phyloP scores from a whole-genome alignment of 768 basidiomycete genomes.

The Suillus sp. region DNA sequence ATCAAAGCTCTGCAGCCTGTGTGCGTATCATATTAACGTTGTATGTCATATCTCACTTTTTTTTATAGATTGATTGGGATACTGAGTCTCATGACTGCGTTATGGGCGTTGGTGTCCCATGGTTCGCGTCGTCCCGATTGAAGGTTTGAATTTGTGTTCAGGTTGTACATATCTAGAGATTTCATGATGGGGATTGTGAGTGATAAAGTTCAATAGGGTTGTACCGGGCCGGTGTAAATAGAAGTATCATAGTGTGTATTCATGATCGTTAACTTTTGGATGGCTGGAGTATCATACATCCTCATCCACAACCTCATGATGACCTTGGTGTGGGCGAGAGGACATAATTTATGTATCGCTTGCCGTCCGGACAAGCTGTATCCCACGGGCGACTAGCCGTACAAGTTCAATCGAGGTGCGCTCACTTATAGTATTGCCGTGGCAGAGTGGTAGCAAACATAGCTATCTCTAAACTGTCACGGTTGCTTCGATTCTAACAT shows the following conservation, averaged over 20 bases:
- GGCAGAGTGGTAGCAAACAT: no score
- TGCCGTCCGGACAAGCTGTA: no score
- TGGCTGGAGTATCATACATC: not conserved
- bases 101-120: constrained; percentile 38
- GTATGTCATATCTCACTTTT: not conserved
- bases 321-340: no score
- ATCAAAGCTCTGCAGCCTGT: constrained; percentile 43
- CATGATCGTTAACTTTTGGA: not conserved
- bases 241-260: not conserved
- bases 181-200: not conserved
- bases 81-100: constrained; percentile 34
- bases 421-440: no score
- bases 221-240: not conserved
- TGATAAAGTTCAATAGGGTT: not conserved
- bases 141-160: not conserved
- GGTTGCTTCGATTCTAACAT: no score
- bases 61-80: constrained; percentile 27
- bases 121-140: constrained; percentile 11
- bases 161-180: not conserved
- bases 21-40: constrained; percentile 20
- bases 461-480: no score
- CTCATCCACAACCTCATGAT: no score
- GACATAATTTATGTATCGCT: no score
- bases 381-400: no score
- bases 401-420: no score